A percentile compares a stretch with the other conserved stretches of the same genome.
phyloP scores from a whole-genome alignment of 108 stramenopile genomes.

The Ochromonas danica region DNA sequence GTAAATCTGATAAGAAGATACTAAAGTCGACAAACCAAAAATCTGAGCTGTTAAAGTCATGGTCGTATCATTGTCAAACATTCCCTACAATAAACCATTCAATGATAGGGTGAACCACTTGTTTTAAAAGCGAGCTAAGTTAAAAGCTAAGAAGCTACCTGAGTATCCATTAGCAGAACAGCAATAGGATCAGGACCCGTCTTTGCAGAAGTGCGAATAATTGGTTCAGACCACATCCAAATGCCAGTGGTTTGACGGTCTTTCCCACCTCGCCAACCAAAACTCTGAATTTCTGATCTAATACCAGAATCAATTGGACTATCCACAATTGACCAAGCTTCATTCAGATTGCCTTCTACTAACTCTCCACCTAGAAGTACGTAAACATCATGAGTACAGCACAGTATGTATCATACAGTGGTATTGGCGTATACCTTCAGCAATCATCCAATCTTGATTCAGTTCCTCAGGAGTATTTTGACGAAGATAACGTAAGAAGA shows the following conservation, averaged over 20 bases:
- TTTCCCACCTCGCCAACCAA: slow-evolving; percentile 89
- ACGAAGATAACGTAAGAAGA: slow-evolving; percentile 83
- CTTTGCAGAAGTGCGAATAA: slow-evolving; percentile 54
- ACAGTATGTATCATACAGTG: no score
- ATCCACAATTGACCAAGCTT: slow-evolving; percentile 8
- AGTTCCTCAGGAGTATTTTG: slow-evolving; percentile 35
- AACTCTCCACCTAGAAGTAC: slow-evolving; percentile 48
- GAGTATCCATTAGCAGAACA: slow-evolving; percentile 92
- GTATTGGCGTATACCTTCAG: slow-evolving; percentile 52
- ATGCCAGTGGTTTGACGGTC: slow-evolving; percentile 96
- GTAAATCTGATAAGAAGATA: slow-evolving; percentile 81
- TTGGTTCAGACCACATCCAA: slow-evolving; percentile 98
- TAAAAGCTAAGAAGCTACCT: no score
- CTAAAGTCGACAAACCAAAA: slow-evolving; percentile 87
- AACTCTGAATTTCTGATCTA: slow-evolving; percentile 45
- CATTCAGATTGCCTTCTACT: slow-evolving; percentile 60
- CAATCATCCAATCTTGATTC: slow-evolving; percentile 48
- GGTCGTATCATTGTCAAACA: slow-evolving; percentile 98
- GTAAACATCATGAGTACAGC: no score
- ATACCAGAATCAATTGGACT: not conserved
- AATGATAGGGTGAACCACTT: not conserved
- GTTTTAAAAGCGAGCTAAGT: not conserved
- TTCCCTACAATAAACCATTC: no score
- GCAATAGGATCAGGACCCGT: slow-evolving; percentile 66
- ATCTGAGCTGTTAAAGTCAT: slow-evolving; percentile 92